phyloP scores from a whole-genome alignment of 2,329 filamentous ascomycete genomes.

The Camillea tinctor region DNA sequence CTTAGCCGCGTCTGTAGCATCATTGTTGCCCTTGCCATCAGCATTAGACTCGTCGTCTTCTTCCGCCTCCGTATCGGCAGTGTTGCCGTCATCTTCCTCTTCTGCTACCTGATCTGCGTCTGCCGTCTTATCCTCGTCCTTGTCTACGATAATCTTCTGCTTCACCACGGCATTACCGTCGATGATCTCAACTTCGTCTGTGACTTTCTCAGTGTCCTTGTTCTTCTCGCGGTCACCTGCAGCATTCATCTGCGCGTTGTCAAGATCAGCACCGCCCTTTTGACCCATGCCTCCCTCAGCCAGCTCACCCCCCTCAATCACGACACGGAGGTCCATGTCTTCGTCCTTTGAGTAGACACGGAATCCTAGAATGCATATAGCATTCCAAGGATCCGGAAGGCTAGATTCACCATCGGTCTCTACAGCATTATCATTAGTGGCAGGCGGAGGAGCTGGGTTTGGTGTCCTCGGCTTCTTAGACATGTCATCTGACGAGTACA shows the following conservation, averaged over 20 bases:
- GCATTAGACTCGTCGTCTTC: constrained; percentile 31
- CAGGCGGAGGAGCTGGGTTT: constrained; percentile 23
- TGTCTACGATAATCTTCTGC: constrained; percentile 33
- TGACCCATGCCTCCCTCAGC: constrained; percentile 56
- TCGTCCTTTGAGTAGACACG: constrained; percentile 46
- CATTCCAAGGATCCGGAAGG: constrained; percentile 41
- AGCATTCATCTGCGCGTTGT: constrained; percentile 57
- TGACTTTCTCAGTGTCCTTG: constrained; percentile 26
- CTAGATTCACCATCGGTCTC: constrained; percentile 42
- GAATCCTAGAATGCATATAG: constrained; percentile 41
- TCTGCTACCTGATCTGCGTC: constrained; percentile 8
- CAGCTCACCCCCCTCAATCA: constrained; percentile 55
- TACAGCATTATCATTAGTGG: constrained; percentile 25
- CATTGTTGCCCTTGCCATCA: constrained; percentile 22
- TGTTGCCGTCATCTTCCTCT: constrained; percentile 8
- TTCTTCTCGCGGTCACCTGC: constrained; percentile 43
- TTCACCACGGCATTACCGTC: constrained; percentile 29
- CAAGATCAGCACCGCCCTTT: constrained; percentile 54
- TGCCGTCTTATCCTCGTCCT: constrained; percentile 16
- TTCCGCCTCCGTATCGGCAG: constrained; percentile 17
- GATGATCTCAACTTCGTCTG: constrained; percentile 33
- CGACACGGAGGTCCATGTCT: constrained; percentile 51
- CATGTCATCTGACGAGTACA: constrained; percentile 60
- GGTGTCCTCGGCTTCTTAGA: constrained; percentile 48
- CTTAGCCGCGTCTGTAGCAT: constrained; percentile 20